A percentile compares a stretch with the other conserved stretches of the same genome.
Evolutionary conservation across 306 rosid genomes (phyloP).

Genomic region (Chamaecrista fasciculata): DNA sequence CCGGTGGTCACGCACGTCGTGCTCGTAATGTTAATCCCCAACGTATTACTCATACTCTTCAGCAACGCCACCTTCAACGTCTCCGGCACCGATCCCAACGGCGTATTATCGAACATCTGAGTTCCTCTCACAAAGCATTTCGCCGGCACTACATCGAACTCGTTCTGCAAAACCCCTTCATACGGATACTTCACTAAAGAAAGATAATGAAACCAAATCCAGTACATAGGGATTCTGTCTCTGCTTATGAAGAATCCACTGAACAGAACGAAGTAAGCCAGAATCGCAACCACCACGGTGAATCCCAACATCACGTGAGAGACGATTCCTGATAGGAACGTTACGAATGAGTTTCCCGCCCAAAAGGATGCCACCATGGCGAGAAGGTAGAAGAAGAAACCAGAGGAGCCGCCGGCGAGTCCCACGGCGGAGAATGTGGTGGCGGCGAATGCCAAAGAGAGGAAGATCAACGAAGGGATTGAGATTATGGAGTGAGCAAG

Average conservation of each 20-base stretch:
- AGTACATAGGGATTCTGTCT: slow-evolving; percentile 68
- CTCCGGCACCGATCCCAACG: slow-evolving; percentile 49
- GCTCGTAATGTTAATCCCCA: slow-evolving; percentile 56
- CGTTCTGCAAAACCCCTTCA: slow-evolving; percentile 82
- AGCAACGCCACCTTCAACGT: slow-evolving; percentile 48
- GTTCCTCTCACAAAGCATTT: slow-evolving; percentile 70
- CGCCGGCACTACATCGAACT: slow-evolving; percentile 40
- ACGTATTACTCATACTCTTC: slow-evolving; percentile 60
- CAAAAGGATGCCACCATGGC: slow-evolving; percentile 57
- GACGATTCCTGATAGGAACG: slow-evolving; percentile 79
- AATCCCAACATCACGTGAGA: slow-evolving; percentile 84
- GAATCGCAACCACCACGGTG: slow-evolving; percentile 77
- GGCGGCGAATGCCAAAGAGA: slow-evolving; percentile 67
- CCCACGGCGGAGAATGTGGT: slow-evolving; percentile 80
- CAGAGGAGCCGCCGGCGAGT: slow-evolving; percentile 55
- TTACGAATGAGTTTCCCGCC: slow-evolving; percentile 91
- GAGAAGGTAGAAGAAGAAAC: slow-evolving; percentile 61
- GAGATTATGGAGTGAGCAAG: slow-evolving; percentile 68
- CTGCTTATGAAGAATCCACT: slow-evolving; percentile 86
- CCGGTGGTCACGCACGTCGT: slow-evolving; percentile 78
- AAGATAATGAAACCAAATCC: slow-evolving; percentile 89
- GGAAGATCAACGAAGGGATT: slow-evolving; percentile 58
- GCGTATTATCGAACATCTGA: slow-evolving; percentile 79
- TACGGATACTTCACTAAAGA: slow-evolving; percentile 87
- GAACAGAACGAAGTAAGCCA: slow-evolving; percentile 80